Evolutionary conservation across 2,329 filamentous ascomycete genomes (phyloP), one percentile per base, ranked within the genome.

Genomic region (Thelonectria blattea): DNA sequence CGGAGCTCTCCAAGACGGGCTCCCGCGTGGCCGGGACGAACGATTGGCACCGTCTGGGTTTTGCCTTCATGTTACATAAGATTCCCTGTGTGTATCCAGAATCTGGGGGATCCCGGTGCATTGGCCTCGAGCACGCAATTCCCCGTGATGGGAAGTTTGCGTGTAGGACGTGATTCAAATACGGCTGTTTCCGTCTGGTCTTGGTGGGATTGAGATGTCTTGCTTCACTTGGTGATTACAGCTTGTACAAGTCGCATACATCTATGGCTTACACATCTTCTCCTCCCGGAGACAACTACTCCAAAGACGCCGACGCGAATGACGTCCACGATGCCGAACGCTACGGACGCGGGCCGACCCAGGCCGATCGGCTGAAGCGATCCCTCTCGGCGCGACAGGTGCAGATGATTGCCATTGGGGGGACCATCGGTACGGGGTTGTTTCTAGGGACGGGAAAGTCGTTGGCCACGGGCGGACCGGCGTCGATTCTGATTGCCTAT

Each of bases 371-470:
- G 54, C 76, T 89, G 11, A 78, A 79, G 18, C 83, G 86, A 5
- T 81, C 83, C 43, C 78, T 88, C 12, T 85, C 83, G 2, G 73
- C 84, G 15, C 82, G 86, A n/a, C 87, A 89, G 71, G 84, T 89
- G 11, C 86, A 89, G 74, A 88, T 89, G 85, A 87, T 89, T 62
- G 87, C 87, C 45, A 84, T 86, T 50, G 83, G 82, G 18, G 83
- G 83, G 37, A 86, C 83, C 1, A 86, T 86, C 48, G 84, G 84
- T 9, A 88, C 86, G 0, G 86, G 86, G 3, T 73, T 89, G 4
- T 89, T 89, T 64, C 77, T 89, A 6, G 86, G 86, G 30, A 87
- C 85, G 1, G 86, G 86, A 10, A 85, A 84, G 68, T 83, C 85
- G 4, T 73, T 89, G 41, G 80, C 84, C 1, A 86, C 80, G 0